A percentile compares a stretch with the other conserved stretches of the same genome.
These are phyloP conservation scores for Pestalotiopsis sp. DNA, from an alignment of 2,329 filamentous ascomycete genomes.

Conservation along the genomic window DNA sequence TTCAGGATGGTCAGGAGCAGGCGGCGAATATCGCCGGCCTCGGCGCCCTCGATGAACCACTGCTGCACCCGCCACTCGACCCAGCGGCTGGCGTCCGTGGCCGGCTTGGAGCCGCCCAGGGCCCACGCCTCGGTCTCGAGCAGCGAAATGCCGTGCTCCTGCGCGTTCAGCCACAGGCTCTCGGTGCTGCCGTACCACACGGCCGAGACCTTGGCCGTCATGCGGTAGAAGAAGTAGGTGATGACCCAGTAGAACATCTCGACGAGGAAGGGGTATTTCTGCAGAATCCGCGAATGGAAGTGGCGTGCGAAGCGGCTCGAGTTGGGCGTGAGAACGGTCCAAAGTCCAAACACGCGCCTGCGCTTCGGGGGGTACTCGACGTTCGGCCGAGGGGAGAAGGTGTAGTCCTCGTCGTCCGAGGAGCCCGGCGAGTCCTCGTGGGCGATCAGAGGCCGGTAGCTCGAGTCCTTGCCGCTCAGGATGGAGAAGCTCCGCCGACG, in stretches of 20 bases:
- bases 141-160: slow-evolving; percentile 39
- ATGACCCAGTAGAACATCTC: slow-evolving; percentile 77
- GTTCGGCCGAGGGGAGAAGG: slow-evolving; percentile 11
- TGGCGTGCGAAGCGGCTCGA: slow-evolving; percentile 60
- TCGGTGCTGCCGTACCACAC: slow-evolving; percentile 51
- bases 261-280: slow-evolving; percentile 69
- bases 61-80: slow-evolving; percentile 39
- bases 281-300: slow-evolving; percentile 60
- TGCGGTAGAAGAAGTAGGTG: slow-evolving; percentile 65
- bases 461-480: slow-evolving; percentile 23
- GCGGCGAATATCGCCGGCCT: slow-evolving; percentile 34
- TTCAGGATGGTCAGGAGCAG: slow-evolving; percentile 46
- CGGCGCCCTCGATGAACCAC: slow-evolving; percentile 35
- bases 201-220: slow-evolving; percentile 56
- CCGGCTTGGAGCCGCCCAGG: slow-evolving; percentile 22
- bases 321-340: slow-evolving; percentile 50
- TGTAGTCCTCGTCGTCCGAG: slow-evolving; percentile 17
- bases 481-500: slow-evolving; percentile 37
- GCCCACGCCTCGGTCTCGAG: slow-evolving; percentile 38
- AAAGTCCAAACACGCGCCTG: slow-evolving; percentile 30
- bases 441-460: slow-evolving; percentile 20
- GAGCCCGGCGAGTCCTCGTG: slow-evolving; percentile 22
- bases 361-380: slow-evolving; percentile 29
- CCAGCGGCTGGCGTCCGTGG: slow-evolving; percentile 33
- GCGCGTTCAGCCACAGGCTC: slow-evolving; percentile 46